Evolutionary conservation across 1,284 basidiomycete genomes (phyloP).

Genomic region (Tilletiaria anomala): DNA sequence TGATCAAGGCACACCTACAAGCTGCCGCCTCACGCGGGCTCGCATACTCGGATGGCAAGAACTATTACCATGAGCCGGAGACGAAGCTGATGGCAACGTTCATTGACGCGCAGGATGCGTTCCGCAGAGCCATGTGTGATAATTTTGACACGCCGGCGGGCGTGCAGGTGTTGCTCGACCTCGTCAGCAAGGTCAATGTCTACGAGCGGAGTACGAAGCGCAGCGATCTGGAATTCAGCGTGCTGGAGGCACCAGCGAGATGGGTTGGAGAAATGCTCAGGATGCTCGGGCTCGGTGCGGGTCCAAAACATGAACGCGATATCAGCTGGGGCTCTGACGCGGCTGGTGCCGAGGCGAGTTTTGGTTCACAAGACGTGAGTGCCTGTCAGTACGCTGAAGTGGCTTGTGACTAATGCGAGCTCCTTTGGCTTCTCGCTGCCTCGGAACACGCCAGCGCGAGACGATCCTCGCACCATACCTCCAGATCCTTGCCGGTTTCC

Average conservation of each 20-base stretch:
- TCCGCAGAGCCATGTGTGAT: constrained; percentile 84
- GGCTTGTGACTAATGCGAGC: too few species aligned
- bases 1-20: constrained; percentile 58
- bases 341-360: too few species aligned
- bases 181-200: constrained; percentile 75
- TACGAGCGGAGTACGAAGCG: constrained; percentile 50
- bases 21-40: too few species aligned
- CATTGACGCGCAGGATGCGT: constrained; percentile 58
- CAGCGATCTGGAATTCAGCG: constrained; percentile 51
- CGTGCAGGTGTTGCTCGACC: constrained; percentile 59
- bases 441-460: too few species aligned
- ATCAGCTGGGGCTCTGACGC: too few species aligned
- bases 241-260: constrained; percentile 59
- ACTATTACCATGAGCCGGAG: constrained; percentile 41
- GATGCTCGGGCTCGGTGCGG: constrained; percentile 89
- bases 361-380: too few species aligned
- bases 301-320: too few species aligned
- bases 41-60: constrained; percentile 43
- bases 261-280: constrained; percentile 83
- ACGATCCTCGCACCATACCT: constrained; percentile 93
- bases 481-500: constrained; percentile 69
- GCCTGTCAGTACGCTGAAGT: too few species aligned
- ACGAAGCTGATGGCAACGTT: constrained; percentile 46
- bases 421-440: too few species aligned
- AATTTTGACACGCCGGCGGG: constrained; percentile 91